phyloP scores from a whole-genome alignment of 1,284 basidiomycete genomes.

The Ceraceosorus guamensis region DNA sequence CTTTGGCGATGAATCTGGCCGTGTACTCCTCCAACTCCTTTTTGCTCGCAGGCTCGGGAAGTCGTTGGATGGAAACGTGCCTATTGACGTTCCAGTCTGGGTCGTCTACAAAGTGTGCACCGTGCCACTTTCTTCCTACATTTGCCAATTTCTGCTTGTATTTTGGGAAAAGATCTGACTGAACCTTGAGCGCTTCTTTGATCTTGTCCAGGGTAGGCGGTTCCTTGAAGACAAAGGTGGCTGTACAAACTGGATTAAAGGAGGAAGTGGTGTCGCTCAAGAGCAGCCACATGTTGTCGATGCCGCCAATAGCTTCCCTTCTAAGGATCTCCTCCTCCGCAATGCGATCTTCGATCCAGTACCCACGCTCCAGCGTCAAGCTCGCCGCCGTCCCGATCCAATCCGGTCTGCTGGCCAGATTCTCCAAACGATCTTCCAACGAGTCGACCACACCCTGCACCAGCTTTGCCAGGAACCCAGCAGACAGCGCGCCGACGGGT shows the following conservation, averaged over 20 bases:
- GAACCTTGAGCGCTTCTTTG: conserved; percentile 16
- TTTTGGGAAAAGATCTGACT: conserved; percentile 33
- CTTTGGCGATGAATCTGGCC: conserved; percentile 27
- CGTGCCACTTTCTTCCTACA: conserved; percentile 29
- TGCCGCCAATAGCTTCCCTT: conserved; percentile 5
- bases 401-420: neutral
- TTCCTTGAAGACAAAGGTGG: conserved; percentile 31
- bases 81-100: conserved; percentile 14
- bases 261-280: conserved; percentile 17
- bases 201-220: conserved; percentile 17
- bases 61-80: conserved; percentile 8
- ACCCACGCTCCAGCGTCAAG: neutral
- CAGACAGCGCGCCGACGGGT: too few species aligned
- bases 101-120: conserved; percentile 29
- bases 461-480: too few species aligned
- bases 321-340: conserved; percentile 4
- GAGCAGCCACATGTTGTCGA: conserved; percentile 38
- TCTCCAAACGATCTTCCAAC: neutral
- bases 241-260: conserved; percentile 43
- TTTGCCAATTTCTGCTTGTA: conserved; percentile 34
- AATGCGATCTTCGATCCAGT: conserved; percentile 6
- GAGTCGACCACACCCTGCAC: neutral
- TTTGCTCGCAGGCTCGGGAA: conserved; percentile 24
- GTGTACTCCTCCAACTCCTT: conserved; percentile 33
- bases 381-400: neutral